Evolutionary conservation across 106 monocot species (phyloP), one percentile per base, ranked within the genome.

Genomic region (Phalaenopsis aphrodite): DNA sequence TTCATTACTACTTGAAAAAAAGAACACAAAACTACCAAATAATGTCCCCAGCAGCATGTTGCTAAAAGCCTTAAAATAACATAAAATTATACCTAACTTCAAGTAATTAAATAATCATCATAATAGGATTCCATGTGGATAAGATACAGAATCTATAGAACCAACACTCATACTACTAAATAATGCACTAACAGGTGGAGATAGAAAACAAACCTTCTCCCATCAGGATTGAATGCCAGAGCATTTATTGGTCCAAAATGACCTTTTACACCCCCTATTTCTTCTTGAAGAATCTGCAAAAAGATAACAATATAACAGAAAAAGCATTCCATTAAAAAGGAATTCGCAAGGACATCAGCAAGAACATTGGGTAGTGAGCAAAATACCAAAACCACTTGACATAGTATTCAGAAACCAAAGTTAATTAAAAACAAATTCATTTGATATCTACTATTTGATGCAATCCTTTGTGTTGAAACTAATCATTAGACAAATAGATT

Each of bases 201-300:
- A 75, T 2, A 84, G 55, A 81, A 37, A 78, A 76, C 10, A 56
- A 52, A 91, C 98, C 94, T 94, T 91, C 92, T 85, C 36, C 94
- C 98, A 88, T 98, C 94, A 79, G 94, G 98, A 88, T 94, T 98
- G 75, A 98, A 98, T 37, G 92, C 94, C 65, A 98, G 77, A 66
- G 92, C 88, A 87, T 94, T 98, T 30, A 98, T 98, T 61, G 94
- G 98, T 75, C 98, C 98, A 83, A 98, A 98, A 81, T 98, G 98
- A 2, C 94, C 98, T 82, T 98, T 98, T 39, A 98, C 94, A 73
- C 98, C 94, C 24, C 98, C 98, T 79, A 98, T 98, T 85, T 98
- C 98, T 72, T 94, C 94, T 86, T 98, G 86, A 80, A 94, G 89
- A 88, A 98, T 89, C 98, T 98, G 82, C 58, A 52, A 12, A 1